Evolutionary conservation across 371 early-diverging fungal species (phyloP).

Genomic region (Rhizopus stolonifer): DNA sequence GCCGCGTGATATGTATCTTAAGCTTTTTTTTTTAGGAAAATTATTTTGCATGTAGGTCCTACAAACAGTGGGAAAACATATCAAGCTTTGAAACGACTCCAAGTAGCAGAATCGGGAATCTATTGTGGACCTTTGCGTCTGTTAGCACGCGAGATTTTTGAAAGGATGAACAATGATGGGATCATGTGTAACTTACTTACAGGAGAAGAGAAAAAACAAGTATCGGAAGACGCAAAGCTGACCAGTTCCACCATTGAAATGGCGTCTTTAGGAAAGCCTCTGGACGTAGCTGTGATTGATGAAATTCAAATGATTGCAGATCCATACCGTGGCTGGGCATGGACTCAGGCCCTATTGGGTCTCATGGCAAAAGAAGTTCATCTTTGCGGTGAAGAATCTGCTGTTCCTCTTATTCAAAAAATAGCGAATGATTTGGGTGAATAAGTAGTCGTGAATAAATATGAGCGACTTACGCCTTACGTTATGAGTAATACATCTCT

Average conservation of each 20-base stretch:
- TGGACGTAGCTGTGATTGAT: slow-evolving; percentile 93
- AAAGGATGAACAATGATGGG: slow-evolving; percentile 74
- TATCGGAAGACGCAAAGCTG: slow-evolving; percentile 42
- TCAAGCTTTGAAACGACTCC: slow-evolving; percentile 75
- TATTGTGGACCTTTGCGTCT: slow-evolving; percentile 94
- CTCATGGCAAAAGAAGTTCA: slow-evolving; percentile 86
- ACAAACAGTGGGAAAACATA: slow-evolving; percentile 98
- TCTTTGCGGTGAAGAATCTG: slow-evolving; percentile 92
- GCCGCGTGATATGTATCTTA: too few relatives aligned
- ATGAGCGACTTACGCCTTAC: slow-evolving; percentile 78
- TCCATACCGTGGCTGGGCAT: slow-evolving; percentile 90
- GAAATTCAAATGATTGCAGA: slow-evolving; percentile 97
- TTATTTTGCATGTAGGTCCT: slow-evolving; percentile 94
- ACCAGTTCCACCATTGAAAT: slow-evolving; percentile 91
- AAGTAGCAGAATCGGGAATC: slow-evolving; percentile 65
- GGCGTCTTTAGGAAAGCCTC: slow-evolving; percentile 58
- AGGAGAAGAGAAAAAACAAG: slow-evolving; percentile 86
- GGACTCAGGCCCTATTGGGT: slow-evolving; percentile 87
- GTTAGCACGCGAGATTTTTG: slow-evolving; percentile 92
- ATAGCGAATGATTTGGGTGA: slow-evolving; percentile 76
- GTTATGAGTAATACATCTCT: slow-evolving; percentile 56
- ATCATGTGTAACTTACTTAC: slow-evolving; percentile 84
- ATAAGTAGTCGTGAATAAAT: slow-evolving; percentile 74
- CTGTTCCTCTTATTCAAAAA: slow-evolving; percentile 76
- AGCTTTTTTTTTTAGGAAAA: too few relatives aligned